Evolutionary conservation across 192 early-diverging fungal species (phyloP).

Genomic region (Coemansia sp.): DNA sequence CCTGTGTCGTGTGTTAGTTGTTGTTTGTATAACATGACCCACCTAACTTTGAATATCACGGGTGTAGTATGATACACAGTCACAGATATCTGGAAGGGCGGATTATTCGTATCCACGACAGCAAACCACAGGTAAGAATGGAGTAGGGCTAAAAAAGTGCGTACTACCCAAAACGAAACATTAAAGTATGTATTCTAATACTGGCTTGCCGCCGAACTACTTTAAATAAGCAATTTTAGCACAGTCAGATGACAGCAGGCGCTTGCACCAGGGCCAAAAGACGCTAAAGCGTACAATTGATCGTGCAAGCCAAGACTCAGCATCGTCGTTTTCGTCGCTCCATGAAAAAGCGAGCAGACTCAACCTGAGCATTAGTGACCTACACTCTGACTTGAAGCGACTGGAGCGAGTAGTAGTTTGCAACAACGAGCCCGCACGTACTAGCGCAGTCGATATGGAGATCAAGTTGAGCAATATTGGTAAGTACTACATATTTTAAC

Average conservation of each 20-base stretch:
- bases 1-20: background rate
- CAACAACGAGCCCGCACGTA: conserved; percentile 16
- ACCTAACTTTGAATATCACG: background rate
- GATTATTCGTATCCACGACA: conserved; percentile 13
- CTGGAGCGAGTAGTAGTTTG: conserved; percentile 32
- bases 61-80: conserved; percentile 32
- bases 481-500: background rate
- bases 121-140: conserved; percentile 16
- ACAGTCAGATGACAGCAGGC: conserved; percentile 20
- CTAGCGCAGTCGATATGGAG: conserved; percentile 37
- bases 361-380: conserved; percentile 43
- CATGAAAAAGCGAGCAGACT: conserved; percentile 50
- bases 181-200: background rate
- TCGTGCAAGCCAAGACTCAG: conserved; percentile 23
- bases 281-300: conserved; percentile 36
- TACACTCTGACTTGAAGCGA: conserved; percentile 49
- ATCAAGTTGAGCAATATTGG: conserved; percentile 38
- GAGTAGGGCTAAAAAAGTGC: background rate
- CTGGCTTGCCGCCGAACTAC: background rate
- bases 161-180: background rate
- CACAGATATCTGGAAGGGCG: conserved; percentile 18
- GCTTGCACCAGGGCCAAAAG: conserved; percentile 45
- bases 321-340: conserved; percentile 29
- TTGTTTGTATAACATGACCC: background rate
- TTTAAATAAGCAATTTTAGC: background rate